Percentiles rank a stretch among this genome's conserved stretches.
phyloP scores from a whole-genome alignment of 768 basidiomycete genomes.

The Cyclocybe cylindracea region DNA sequence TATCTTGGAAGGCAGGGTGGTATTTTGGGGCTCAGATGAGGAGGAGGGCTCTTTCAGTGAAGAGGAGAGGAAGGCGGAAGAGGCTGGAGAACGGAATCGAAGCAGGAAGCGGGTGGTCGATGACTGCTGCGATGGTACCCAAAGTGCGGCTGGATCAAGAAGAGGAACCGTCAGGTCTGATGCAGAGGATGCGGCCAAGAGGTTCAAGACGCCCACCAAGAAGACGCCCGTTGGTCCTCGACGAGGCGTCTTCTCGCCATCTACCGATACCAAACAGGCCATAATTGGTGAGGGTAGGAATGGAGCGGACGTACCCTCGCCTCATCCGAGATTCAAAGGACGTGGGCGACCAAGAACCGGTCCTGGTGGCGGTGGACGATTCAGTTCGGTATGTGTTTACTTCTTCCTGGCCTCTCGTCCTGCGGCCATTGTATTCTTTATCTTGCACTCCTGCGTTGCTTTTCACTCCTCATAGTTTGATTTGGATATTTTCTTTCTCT shows the following conservation, averaged over 20 bases:
- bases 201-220: neutral
- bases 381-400: slow-evolving; percentile 28
- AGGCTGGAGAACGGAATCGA: neutral
- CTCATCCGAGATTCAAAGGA: slow-evolving; percentile 45
- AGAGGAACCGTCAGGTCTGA: neutral
- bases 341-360: slow-evolving; percentile 13
- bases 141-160: too few relatives aligned
- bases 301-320: slow-evolving; percentile 43
- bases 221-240: slow-evolving; percentile 32
- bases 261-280: slow-evolving; percentile 36
- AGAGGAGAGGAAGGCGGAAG: slow-evolving; percentile 2
- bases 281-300: slow-evolving; percentile 47
- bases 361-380: slow-evolving; percentile 9
- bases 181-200: slow-evolving; percentile 7
- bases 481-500: slow-evolving; percentile 3
- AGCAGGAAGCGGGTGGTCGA: neutral
- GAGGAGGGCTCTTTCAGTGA: slow-evolving; percentile 29
- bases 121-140: too few relatives aligned
- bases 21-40: slow-evolving; percentile 55
- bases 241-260: slow-evolving; percentile 41
- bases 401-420: slow-evolving; percentile 10
- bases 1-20: slow-evolving; percentile 58
- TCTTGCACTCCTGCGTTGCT: neutral
- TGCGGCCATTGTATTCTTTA: neutral
- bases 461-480: neutral